Evolutionary conservation across 2,329 filamentous ascomycete species (phyloP), one percentile per base, ranked within the genome.

Genomic region (Thelonectria blattea): DNA sequence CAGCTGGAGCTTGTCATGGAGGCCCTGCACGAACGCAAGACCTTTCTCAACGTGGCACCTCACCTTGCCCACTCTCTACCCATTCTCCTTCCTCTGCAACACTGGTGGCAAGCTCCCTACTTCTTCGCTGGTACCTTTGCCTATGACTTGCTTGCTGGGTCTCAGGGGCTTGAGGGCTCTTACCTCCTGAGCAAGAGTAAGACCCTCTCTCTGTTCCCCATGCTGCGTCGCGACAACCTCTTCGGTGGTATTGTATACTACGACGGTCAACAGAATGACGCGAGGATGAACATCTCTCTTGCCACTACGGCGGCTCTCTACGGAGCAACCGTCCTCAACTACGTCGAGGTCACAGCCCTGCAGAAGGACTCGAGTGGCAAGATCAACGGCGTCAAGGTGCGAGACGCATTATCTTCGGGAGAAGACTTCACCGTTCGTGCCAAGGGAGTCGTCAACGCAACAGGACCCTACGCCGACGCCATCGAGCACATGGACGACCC

Each of bases 211-310:
- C 85, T 88, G 8, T 93, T 93, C 71, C 91, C 91, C 20, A 90
- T 93, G 85, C 78, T 95, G 66, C 90, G 88, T 76, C 88, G 85
- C 71, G 86, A 91, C 54, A 87, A 87, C 63, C 79, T 94, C 15
- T 84, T 92, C 54, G 91, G 91, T 66, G 91, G 91, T 34, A 79
- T 94, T 70, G 91, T 94, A 39, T 95, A 95, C 82, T 94, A 94
- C 73, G 89, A 95, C 78, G 91, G 91, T 64, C 91, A 91, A 58
- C 91, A 94, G 80, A 94, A 95, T 73, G 91, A 95, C 74, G 92
- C 91, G 24, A 87, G 91, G 63, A 95, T 94, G 91, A 94, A 94
- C 74, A 88, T 93, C 47, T 92, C 90, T 10, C 83, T 95, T 50
- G 91, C 90, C 20, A 88, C 92, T 81, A 94, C 91, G 8, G 91